phyloP scores from a whole-genome alignment of 2,329 filamentous ascomycete genomes.

The Trichoderma sp. region DNA sequence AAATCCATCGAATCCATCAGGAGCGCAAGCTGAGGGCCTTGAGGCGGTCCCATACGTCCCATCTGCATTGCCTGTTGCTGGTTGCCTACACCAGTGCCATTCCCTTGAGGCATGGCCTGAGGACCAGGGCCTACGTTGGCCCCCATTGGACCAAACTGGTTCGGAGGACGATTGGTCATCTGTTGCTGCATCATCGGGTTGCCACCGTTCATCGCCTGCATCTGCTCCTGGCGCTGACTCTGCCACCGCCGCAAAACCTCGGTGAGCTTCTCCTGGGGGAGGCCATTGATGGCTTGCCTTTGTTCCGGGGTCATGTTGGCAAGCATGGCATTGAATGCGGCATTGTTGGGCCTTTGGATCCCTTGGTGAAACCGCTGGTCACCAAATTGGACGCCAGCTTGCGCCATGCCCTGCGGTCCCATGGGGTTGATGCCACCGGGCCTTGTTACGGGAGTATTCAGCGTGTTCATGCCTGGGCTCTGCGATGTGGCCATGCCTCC shows the following conservation, averaged over 20 bases:
- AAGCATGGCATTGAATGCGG: conserved; percentile 43
- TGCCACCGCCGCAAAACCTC: conserved; percentile 53
- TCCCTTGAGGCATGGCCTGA: conserved; percentile 33
- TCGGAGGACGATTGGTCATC: conserved; percentile 33
- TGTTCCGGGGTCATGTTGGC: conserved; percentile 47
- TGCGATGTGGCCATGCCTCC: conserved; percentile 52
- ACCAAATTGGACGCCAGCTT: conserved; percentile 48
- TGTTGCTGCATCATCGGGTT: conserved; percentile 33
- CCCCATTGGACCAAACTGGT: conserved; percentile 35
- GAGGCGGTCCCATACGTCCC: conserved; percentile 27
- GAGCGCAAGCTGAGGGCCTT: conserved; percentile 36
- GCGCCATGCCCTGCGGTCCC: conserved; percentile 44
- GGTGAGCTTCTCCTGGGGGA: conserved; percentile 51
- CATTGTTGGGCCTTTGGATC: conserved; percentile 46
- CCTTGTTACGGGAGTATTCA: conserved; percentile 52
- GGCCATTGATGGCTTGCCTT: conserved; percentile 41
- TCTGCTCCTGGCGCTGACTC: conserved; percentile 36
- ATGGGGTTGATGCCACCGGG: conserved; percentile 45
- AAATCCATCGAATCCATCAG: conserved; percentile 52
- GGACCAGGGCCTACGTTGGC: conserved; percentile 32
- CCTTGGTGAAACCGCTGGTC: conserved; percentile 54
- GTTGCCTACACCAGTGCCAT: conserved; percentile 28
- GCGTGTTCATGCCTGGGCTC: conserved; percentile 58
- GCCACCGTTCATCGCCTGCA: conserved; percentile 32
- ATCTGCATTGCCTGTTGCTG: conserved; percentile 29